phyloP scores from a whole-genome alignment of 768 basidiomycete species.

The Epithele typhae region DNA sequence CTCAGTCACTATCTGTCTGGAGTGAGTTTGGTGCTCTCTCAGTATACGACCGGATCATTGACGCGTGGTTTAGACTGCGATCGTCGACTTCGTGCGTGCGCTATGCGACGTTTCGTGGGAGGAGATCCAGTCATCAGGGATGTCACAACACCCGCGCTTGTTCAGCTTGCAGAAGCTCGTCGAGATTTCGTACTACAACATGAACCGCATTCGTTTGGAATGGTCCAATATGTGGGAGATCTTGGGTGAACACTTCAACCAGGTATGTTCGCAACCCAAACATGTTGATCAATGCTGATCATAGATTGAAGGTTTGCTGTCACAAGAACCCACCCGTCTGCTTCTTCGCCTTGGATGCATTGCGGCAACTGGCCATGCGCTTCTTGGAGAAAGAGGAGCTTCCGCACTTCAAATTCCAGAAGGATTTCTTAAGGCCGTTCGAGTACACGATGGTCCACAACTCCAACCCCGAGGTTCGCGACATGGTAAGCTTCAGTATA shows the following conservation, averaged over 20 bases:
- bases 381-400: constrained; percentile 99
- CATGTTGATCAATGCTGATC: too few relatives aligned
- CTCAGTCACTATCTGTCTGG: constrained; percentile 92
- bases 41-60: constrained; percentile 9
- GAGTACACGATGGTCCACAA: constrained; percentile 98
- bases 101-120: constrained; percentile 98
- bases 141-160: constrained; percentile 89
- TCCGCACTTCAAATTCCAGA: constrained; percentile 98
- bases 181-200: constrained; percentile 99
- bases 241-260: constrained; percentile 96
- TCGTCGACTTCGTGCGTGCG: constrained; percentile 96
- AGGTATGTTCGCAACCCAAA: constrained; percentile 51
- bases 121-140: constrained; percentile 95
- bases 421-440: constrained; percentile 97
- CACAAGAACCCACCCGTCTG: constrained; percentile 96
- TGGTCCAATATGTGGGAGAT: constrained; percentile 99
- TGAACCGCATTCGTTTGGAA: constrained; percentile 95
- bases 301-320: constrained; percentile 85
- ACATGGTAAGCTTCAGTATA: constrained; percentile 61
- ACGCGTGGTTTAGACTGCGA: constrained; percentile 64
- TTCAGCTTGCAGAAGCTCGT: constrained; percentile 98
- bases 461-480: constrained; percentile 90
- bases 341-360: constrained; percentile 94
- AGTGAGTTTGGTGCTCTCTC: constrained; percentile 51
- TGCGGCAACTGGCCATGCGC: constrained; percentile 95